Conservation (phyloP, 176 grass and related monocot species). For the Stipa capillata region DNA sequence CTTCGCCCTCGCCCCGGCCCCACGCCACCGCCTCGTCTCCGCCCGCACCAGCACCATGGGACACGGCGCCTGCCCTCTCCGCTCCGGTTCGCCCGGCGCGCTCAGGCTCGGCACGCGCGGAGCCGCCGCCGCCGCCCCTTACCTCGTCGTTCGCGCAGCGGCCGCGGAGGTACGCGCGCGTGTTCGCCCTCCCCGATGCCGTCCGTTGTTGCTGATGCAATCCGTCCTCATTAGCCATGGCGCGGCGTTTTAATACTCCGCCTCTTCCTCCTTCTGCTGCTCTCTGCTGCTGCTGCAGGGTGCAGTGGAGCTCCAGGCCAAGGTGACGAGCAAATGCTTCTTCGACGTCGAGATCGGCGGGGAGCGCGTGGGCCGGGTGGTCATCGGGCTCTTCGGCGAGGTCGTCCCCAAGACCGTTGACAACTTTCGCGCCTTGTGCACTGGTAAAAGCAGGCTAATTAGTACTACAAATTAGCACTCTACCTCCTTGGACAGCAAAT, state of each 20-base stretch:
- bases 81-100: background rate
- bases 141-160: slow-evolving; percentile 33
- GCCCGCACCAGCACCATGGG: background rate
- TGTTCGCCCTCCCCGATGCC: background rate
- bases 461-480: too few relatives aligned
- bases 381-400: slow-evolving; percentile 64
- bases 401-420: slow-evolving; percentile 46
- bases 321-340: slow-evolving; percentile 50
- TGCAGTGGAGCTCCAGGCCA: slow-evolving; percentile 40
- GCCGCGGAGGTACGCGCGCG: slow-evolving; percentile 18
- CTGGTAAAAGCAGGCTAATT: slow-evolving; percentile 20
- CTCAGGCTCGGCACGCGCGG: slow-evolving; percentile 12
- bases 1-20: slow-evolving; percentile 8
- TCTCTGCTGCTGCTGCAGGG: slow-evolving; percentile 10
- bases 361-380: slow-evolving; percentile 34
- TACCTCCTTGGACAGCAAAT: too few relatives aligned
- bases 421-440: slow-evolving; percentile 67
- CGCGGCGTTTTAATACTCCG: background rate
- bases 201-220: background rate
- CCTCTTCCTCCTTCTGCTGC: background rate
- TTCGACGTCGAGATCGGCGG: slow-evolving; percentile 57
- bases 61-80: background rate
- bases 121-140: too few relatives aligned
- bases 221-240: background rate
- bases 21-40: background rate